These are phyloP conservation scores for Tuber indicum DNA, from an alignment of 495 filamentous ascomycete species.

Conservation along the genomic window DNA sequence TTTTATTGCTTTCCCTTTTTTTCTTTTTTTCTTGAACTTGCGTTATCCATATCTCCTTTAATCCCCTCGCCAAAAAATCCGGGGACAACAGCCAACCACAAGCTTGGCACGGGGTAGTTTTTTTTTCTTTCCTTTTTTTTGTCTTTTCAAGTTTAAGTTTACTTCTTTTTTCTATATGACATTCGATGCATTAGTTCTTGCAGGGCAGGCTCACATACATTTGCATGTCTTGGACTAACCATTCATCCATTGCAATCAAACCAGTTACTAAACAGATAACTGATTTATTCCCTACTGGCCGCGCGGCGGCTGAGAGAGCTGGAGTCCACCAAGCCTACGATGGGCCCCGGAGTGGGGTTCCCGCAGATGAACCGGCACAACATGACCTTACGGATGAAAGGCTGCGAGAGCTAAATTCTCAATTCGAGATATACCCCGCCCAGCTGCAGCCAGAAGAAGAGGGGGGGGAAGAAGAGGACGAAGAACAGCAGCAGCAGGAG, in stretches of 20 bases:
- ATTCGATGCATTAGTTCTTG: slow-evolving; percentile 9
- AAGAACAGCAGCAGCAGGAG: background rate
- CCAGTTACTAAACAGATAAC: slow-evolving; percentile 45
- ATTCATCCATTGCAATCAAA: background rate
- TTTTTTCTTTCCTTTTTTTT: background rate
- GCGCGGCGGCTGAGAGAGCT: slow-evolving; percentile 13
- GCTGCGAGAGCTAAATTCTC: slow-evolving; percentile 39
- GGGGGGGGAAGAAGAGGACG: slow-evolving; percentile 27
- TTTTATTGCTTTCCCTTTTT: background rate
- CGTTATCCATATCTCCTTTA: slow-evolving; percentile 3
- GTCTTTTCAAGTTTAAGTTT: slow-evolving; percentile 7
- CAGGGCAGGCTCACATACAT: background rate
- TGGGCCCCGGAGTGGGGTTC: slow-evolving; percentile 5
- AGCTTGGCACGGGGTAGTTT: background rate
- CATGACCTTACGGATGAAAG: slow-evolving; percentile 14
- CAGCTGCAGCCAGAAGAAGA: slow-evolving; percentile 22
- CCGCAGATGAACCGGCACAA: slow-evolving; percentile 20
- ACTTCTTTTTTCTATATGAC: slow-evolving; percentile 11
- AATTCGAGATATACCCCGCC: slow-evolving; percentile 40
- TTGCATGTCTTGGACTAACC: background rate
- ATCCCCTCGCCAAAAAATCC: background rate
- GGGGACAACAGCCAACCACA: background rate
- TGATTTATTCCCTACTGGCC: slow-evolving; percentile 47
- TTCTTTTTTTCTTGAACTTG: slow-evolving; percentile 2
- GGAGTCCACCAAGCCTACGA: slow-evolving; percentile 2